Evolutionary conservation across 345 rosid genomes (phyloP), one percentile per base, ranked within the genome.

Genomic region (Acer negundo): DNA sequence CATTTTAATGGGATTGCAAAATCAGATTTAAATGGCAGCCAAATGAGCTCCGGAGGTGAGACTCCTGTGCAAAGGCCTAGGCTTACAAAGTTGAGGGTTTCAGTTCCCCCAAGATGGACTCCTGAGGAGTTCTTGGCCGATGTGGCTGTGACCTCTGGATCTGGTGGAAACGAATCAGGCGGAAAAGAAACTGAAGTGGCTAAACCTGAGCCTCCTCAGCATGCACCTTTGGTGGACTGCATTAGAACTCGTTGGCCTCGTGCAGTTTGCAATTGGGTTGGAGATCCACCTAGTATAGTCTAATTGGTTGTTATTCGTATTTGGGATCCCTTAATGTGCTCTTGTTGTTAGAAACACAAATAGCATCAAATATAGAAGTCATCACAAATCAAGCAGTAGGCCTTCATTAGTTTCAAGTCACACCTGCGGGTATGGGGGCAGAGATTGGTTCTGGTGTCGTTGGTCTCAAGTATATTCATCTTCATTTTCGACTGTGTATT

Each of bases 61-160:
- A 85, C 77, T 58, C 96, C 98, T 0, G 77, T 83, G 65, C 99
- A 97, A 75, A 93, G 98, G 82, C 99, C 99, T 53, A 81, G 99
- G 84, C 97, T 97, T 31, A 91, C 97, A n/a, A 97, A 90, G 77
- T 80, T 97, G 74, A 91, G 80, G 82, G 99, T 97, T 70, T 89
- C 97, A 46, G 99, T 93, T 74, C 99, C 99, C 31, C 99, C 99
- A n/a, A 89, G 95, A 80, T 97, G 99, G 99, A 97, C 96, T 28
- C 97, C 95, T 0, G 97, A 94, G 85, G 99, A 97, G 82, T 97
- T 88, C 89, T 84, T 94, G 97, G 79, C 97, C 1, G 89, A 88
- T 70, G 90, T 85, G 59, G 80, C 62, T 0, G 76, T 84, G 75
- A 74, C 95, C 4, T 86, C 92, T 62, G 80, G 80, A 67, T 75